Conservation (phyloP, 2,329 filamentous ascomycete species). For the Stagonosporopsis rhizophila region DNA sequence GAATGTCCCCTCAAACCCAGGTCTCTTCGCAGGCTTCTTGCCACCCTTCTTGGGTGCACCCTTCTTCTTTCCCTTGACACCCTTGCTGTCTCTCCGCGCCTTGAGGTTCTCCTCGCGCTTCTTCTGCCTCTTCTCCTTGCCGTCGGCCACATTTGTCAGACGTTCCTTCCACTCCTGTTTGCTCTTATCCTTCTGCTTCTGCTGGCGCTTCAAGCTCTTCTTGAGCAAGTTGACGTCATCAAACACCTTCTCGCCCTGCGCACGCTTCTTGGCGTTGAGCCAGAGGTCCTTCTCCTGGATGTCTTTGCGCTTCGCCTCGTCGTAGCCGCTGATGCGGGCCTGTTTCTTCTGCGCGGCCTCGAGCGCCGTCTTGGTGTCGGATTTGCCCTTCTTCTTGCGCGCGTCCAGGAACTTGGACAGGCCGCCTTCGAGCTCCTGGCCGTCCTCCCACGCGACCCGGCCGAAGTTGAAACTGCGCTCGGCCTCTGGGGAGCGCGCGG, state of each 20-base stretch:
- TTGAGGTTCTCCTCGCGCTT: constrained; percentile 64
- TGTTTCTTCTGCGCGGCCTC: constrained; percentile 86
- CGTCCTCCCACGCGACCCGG: constrained; percentile 88
- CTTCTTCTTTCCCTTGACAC: constrained; percentile 71
- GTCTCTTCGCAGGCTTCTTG: constrained; percentile 59
- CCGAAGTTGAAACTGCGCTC: constrained; percentile 85
- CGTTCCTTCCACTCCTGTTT: constrained; percentile 77
- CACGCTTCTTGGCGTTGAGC: constrained; percentile 87
- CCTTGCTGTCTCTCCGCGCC: constrained; percentile 77
- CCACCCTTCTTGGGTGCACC: constrained; percentile 55
- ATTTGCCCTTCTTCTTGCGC: constrained; percentile 80
- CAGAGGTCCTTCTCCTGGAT: constrained; percentile 94
- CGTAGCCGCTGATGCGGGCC: constrained; percentile 75
- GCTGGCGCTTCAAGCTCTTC: constrained; percentile 94
- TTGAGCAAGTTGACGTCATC: constrained; percentile 85
- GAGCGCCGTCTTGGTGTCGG: constrained; percentile 86
- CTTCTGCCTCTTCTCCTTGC: constrained; percentile 58
- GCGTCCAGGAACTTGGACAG: constrained; percentile 68
- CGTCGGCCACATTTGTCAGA: constrained; percentile 54
- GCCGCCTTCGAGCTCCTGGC: constrained; percentile 77
- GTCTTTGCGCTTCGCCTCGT: constrained; percentile 80
- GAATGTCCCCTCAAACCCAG: constrained; percentile 72
- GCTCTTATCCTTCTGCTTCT: constrained; percentile 87
- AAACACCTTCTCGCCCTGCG: constrained; percentile 85
- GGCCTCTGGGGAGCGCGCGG: constrained; percentile 55